Evolutionary conservation across 75 land plant genomes (phyloP).

Genomic region (Chamaecyparis obtusa): DNA sequence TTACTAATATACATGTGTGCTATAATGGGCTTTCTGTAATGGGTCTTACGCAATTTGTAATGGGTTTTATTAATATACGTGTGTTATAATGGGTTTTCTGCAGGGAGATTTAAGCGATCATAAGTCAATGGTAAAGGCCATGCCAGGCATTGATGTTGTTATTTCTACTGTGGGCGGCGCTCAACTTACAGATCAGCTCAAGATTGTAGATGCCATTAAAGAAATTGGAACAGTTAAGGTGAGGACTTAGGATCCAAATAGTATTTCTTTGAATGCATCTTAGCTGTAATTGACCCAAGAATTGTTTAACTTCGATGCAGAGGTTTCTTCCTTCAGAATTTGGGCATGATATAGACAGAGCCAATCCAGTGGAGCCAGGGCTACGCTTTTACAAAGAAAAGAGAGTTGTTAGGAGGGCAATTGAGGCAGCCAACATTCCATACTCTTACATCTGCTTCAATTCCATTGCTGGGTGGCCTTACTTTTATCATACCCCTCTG

Average conservation of each 20-base stretch:
- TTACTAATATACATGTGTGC: neutral
- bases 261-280: neutral
- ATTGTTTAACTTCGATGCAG: neutral
- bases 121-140: neutral
- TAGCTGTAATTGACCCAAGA: neutral
- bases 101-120: slow-evolving; percentile 17
- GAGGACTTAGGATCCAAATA: neutral
- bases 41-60: too few species aligned
- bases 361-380: slow-evolving; percentile 11
- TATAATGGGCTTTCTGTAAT: neutral
- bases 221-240: slow-evolving; percentile 25
- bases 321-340: slow-evolving; percentile 31
- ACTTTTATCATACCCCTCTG: slow-evolving; percentile 15
- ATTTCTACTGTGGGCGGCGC: slow-evolving; percentile 15
- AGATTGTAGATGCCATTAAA: slow-evolving; percentile 23
- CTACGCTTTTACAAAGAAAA: slow-evolving; percentile 13
- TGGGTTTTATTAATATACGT: too few species aligned
- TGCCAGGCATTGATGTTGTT: slow-evolving; percentile 17
- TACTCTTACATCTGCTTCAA: slow-evolving; percentile 19
- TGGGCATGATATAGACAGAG: slow-evolving; percentile 20
- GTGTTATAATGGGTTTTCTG: neutral
- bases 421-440: slow-evolving; percentile 28
- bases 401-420: slow-evolving; percentile 17
- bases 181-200: slow-evolving; percentile 17
- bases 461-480: slow-evolving; percentile 27